These are phyloP conservation scores for Emericellopsis atlantica DNA, from an alignment of 2,329 filamentous ascomycete species.

Conservation along the genomic window DNA sequence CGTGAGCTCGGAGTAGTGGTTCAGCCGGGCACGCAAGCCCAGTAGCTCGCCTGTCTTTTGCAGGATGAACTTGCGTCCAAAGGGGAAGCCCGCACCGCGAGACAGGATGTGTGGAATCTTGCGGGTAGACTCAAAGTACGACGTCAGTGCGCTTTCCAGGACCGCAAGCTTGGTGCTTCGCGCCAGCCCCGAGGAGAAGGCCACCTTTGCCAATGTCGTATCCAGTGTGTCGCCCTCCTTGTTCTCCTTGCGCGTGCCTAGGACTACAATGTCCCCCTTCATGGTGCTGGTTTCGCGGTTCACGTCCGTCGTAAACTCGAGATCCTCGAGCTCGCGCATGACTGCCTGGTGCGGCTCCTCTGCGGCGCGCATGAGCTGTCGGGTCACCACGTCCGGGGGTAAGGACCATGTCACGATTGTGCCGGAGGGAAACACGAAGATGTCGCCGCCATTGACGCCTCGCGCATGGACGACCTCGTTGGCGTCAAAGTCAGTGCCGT, in stretches of 20 bases:
- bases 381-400: slow-evolving; percentile 62
- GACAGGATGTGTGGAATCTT: slow-evolving; percentile 70
- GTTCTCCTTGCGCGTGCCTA: slow-evolving; percentile 59
- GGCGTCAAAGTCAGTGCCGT: slow-evolving; percentile 46
- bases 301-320: slow-evolving; percentile 74
- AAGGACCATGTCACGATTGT: slow-evolving; percentile 90
- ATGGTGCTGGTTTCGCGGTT: slow-evolving; percentile 63
- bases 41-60: slow-evolving; percentile 90
- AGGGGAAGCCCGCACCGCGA: slow-evolving; percentile 33
- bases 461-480: slow-evolving; percentile 52
- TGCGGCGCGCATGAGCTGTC: slow-evolving; percentile 63
- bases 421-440: slow-evolving; percentile 92
- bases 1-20: slow-evolving; percentile 92
- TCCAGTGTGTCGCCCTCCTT: slow-evolving; percentile 33
- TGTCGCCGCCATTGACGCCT: slow-evolving; percentile 58
- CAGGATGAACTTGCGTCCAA: slow-evolving; percentile 63
- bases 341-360: slow-evolving; percentile 57
- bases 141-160: slow-evolving; percentile 67
- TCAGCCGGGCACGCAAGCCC: slow-evolving; percentile 79
- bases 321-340: slow-evolving; percentile 71
- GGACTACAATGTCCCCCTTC: slow-evolving; percentile 75
- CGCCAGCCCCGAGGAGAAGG: slow-evolving; percentile 88
- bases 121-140: slow-evolving; percentile 79
- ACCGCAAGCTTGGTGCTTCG: slow-evolving; percentile 89
- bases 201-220: slow-evolving; percentile 78